Evolutionary conservation across 2,329 filamentous ascomycete genomes (phyloP).

Genomic region (Alternaria novae-zelandiae): DNA sequence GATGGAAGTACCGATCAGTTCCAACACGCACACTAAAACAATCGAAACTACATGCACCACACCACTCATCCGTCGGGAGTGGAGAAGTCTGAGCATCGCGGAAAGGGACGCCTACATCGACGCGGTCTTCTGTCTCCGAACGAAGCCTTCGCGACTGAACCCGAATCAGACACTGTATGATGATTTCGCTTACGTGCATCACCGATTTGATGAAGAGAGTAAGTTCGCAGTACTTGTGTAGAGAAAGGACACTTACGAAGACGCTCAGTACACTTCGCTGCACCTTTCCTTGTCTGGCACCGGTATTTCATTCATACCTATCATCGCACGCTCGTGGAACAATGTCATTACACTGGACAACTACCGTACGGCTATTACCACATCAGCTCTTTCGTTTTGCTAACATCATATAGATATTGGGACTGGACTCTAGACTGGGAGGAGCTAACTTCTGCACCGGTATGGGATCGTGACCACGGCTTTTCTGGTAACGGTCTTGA

Average conservation of each 20-base stretch:
- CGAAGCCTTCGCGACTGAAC: conserved; percentile 24
- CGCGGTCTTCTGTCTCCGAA: conserved; percentile 39
- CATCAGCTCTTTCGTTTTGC: background rate
- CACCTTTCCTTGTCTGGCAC: conserved; percentile 47
- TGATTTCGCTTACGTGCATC: conserved; percentile 43
- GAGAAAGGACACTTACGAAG: background rate
- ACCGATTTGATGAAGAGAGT: conserved; percentile 1
- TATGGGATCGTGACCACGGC: conserved; percentile 28
- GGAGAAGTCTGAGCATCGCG: conserved; percentile 1
- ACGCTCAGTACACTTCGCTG: conserved; percentile 35
- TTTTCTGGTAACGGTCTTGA: conserved; percentile 41
- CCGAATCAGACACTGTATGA: conserved; percentile 36
- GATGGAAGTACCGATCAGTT: too few species aligned
- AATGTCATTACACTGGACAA: conserved; percentile 30
- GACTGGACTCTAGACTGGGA: conserved; percentile 45
- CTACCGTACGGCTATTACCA: conserved; percentile 1
- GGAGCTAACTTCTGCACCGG: conserved; percentile 27
- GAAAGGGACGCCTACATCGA: conserved; percentile 27
- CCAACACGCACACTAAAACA: too few species aligned
- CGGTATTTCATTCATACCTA: conserved; percentile 45
- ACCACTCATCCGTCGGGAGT: background rate
- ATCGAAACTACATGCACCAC: too few species aligned
- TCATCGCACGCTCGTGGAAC: conserved; percentile 28
- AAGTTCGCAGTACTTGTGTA: background rate
- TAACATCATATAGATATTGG: conserved; percentile 33